Evolutionary conservation across 805 yeast species (phyloP).

Genomic region (Ascoidea tarda): DNA sequence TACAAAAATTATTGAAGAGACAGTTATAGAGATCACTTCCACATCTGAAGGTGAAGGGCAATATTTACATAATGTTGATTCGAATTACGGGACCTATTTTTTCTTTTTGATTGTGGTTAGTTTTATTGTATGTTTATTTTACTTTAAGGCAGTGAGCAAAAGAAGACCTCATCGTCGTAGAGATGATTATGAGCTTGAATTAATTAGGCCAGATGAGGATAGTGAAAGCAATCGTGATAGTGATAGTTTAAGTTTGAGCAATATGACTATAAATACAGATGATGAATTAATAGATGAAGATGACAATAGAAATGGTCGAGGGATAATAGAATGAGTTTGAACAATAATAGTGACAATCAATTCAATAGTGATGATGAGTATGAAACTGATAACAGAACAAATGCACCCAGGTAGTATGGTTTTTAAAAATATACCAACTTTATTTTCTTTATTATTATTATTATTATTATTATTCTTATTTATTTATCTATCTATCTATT

Average conservation of each 20-base stretch:
- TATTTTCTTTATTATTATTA: no score
- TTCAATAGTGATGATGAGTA: background rate
- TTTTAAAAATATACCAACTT: no score
- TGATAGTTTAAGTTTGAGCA: background rate
- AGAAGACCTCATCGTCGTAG: conserved; percentile 34
- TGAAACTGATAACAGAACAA: background rate
- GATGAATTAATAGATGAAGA: background rate
- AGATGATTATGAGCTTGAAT: conserved; percentile 65
- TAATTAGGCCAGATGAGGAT: conserved; percentile 49
- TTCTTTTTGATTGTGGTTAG: conserved; percentile 47
- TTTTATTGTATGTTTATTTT: conserved; percentile 29
- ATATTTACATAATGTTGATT: conserved; percentile 20
- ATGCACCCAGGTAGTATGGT: no score
- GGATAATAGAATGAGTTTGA: no score
- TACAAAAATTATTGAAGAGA: background rate
- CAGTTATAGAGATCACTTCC: background rate
- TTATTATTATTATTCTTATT: no score
- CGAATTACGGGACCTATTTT: conserved; percentile 47
- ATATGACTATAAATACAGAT: background rate
- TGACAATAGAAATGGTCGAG: no score
- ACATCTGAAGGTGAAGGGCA: conserved; percentile 17
- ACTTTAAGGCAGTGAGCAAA: conserved; percentile 28
- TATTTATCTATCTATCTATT: no score
- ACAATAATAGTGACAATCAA: background rate
- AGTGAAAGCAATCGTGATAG: conserved; percentile 13